Evolutionary conservation across 2,329 filamentous ascomycete species (phyloP).

Genomic region (Penicillium sp.): DNA sequence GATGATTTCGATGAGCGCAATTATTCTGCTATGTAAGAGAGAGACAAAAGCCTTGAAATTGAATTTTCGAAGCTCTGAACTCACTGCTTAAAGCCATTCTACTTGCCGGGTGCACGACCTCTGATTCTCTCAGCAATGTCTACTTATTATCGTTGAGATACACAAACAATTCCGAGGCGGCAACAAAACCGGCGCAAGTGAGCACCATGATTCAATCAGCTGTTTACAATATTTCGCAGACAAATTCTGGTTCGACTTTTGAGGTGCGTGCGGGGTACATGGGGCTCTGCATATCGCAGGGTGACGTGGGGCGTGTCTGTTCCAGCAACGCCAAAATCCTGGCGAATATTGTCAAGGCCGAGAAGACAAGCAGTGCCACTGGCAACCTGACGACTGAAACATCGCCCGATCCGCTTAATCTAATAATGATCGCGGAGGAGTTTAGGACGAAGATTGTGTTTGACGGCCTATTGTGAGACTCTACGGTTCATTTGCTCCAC

Average conservation of each 20-base stretch:
- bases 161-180: not conserved
- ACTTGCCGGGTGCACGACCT: constrained; percentile 11
- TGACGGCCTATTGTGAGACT: constrained; percentile 16
- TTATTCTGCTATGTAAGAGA: constrained; percentile 10
- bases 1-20: not conserved
- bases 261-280: constrained; percentile 15
- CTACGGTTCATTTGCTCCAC: not conserved
- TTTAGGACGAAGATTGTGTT: constrained; percentile 17
- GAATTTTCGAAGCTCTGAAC: not conserved
- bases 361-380: not conserved
- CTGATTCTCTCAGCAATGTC: constrained; percentile 8
- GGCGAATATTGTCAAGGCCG: constrained; percentile 1
- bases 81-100: constrained; percentile 1
- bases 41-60: not conserved
- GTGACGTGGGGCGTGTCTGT: constrained; percentile 2
- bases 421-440: constrained; percentile 15
- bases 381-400: not conserved
- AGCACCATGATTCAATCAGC: constrained; percentile 7
- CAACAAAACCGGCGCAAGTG: constrained; percentile 1
- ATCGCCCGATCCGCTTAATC: constrained; percentile 12
- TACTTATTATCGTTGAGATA: constrained; percentile 14
- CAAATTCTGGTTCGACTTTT: not conserved
- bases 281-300: constrained; percentile 11
- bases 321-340: constrained; percentile 3
- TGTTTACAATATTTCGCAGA: constrained; percentile 9